Evolutionary conservation across 2,329 filamentous ascomycete genomes (phyloP).

Genomic region (Aspergillus pseudoviridinutans): DNA sequence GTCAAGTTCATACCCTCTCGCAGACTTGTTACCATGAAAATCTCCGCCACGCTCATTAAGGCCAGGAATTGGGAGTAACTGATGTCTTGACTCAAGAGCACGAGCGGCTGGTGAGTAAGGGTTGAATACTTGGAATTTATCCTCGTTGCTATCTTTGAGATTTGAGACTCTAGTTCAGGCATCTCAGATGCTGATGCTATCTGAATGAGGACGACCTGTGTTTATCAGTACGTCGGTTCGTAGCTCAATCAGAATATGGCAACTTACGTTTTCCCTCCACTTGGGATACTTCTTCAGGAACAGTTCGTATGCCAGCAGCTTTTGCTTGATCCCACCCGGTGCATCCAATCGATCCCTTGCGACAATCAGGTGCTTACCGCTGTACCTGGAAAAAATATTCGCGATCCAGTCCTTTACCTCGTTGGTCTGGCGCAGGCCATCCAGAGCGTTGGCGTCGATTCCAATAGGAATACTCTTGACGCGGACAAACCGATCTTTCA

Average conservation of each 20-base stretch:
- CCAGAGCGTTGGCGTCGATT: conserved; percentile 73
- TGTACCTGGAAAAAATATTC: conserved; percentile 74
- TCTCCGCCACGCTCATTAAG: conserved; percentile 79
- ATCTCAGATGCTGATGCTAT: conserved; percentile 84
- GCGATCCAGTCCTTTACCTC: conserved; percentile 75
- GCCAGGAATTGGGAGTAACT: conserved; percentile 90
- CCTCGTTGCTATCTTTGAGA: conserved; percentile 87
- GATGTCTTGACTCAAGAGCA: conserved; percentile 91
- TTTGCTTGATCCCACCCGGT: conserved; percentile 86
- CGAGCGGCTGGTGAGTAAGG: conserved; percentile 82
- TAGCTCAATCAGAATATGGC: background rate
- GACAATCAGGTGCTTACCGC: conserved; percentile 83
- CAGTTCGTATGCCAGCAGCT: conserved; percentile 82
- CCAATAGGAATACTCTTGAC: conserved; percentile 79
- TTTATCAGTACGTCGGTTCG: conserved; percentile 1
- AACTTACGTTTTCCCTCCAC: conserved; percentile 66
- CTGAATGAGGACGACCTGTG: conserved; percentile 78
- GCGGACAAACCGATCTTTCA: conserved; percentile 85
- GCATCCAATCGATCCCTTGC: conserved; percentile 90
- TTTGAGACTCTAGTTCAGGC: conserved; percentile 75
- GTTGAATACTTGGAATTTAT: conserved; percentile 89
- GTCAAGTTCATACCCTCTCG: conserved; percentile 97
- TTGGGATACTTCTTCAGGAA: conserved; percentile 89
- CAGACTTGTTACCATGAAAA: conserved; percentile 87
- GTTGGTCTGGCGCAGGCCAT: conserved; percentile 61